These are phyloP conservation scores for Diplodia mutila DNA, from an alignment of 2,329 filamentous ascomycete species.

Conservation along the genomic window DNA sequence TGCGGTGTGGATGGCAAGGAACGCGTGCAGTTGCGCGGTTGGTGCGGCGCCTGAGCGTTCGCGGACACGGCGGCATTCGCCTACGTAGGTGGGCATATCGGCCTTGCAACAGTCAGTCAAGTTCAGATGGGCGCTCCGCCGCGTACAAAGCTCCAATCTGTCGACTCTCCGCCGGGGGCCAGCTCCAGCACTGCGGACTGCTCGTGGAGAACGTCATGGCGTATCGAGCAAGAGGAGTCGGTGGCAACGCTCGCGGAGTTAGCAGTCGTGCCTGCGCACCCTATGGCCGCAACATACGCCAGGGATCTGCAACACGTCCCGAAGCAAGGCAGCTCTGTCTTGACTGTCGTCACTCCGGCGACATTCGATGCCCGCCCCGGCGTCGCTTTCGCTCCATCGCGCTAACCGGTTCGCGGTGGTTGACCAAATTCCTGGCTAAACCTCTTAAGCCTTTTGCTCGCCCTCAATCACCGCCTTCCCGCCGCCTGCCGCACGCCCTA, in stretches of 20 bases:
- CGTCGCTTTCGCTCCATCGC: background rate
- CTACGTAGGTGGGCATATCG: background rate
- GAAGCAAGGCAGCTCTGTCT: constrained; percentile 2
- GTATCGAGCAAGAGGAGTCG: background rate
- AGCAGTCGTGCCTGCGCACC: background rate
- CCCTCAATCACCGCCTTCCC: background rate
- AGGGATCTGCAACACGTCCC: constrained; percentile 2
- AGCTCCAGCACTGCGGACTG: no score
- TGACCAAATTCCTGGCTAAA: background rate
- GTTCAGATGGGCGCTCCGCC: no score
- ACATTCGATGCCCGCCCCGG: background rate
- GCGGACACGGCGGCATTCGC: background rate
- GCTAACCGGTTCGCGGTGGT: background rate
- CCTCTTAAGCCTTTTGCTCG: background rate
- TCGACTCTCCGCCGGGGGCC: no score
- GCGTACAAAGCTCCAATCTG: background rate
- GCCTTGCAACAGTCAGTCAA: no score
- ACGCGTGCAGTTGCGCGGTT: background rate
- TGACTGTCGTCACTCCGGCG: constrained; percentile 1
- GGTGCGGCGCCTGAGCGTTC: background rate
- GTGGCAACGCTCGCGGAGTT: background rate
- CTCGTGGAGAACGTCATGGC: background rate
- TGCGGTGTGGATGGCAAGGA: background rate
- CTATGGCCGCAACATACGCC: no score
- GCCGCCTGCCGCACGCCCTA: no score